Evolutionary conservation across 371 early-diverging fungal genomes (phyloP), one percentile per base, ranked within the genome.

Genomic region (Lichtheimia ornata): DNA sequence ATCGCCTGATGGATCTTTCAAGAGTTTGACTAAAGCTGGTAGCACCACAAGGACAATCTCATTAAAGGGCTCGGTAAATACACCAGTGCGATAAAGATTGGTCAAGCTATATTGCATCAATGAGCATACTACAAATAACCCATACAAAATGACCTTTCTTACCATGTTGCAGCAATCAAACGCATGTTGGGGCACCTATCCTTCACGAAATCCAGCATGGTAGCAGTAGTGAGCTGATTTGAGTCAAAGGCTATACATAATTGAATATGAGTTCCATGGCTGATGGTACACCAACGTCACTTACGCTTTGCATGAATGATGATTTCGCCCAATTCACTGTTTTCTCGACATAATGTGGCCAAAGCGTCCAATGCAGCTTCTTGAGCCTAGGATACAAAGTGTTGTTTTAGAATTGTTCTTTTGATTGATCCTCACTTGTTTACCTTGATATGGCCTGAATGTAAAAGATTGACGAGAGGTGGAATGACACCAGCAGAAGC

Each of bases 351-450:
- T 24, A 95, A 64, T 1, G 84, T 81, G 0, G 88, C 84, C 24
- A 95, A 66, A 0, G 92, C 91, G 63, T 91, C 92, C 59, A 94
- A 69, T 3, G 91, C 90, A 4, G 94, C 88, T 65, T 92, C 92
- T 65, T 92, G 92, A 3, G 88, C 84, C 76, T 82, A 59, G 62
- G 24, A 7, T 27, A 5, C 18, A 5, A 5, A 20, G 35, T 55
- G 4, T 14, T 54, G n/a, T 0, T 35, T 6, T 24, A 30, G 5
- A 45, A 47, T 2, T 47, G 11, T 47, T 5, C 22, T 1, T 47
- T 22, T 17, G 2, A 22, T 47, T n/a, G n/a, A 22, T n/a, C 22
- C n/a, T 11, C 17, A 22, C 11, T 35, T 6, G 20, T 27, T 47
- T 61, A 73, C 77, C 63, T 84, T 84, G 47, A 80, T 67, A 56